These are phyloP conservation scores for Larix sibirica DNA, from an alignment of 83 land plant species.

Conservation along the genomic window DNA sequence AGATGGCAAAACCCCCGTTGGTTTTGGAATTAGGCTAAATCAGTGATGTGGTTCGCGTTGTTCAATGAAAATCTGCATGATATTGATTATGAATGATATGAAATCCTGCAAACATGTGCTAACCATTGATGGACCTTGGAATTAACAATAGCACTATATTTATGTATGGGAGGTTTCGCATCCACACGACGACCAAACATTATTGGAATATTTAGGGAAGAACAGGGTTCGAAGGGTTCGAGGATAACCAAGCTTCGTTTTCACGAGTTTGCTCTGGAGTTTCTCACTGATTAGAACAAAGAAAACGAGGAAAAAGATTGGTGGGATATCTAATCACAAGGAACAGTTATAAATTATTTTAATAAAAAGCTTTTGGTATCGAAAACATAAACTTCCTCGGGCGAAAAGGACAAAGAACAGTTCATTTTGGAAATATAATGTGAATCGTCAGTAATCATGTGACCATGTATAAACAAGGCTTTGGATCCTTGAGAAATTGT, in stretches of 20 bases:
- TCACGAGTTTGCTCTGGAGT: neutral
- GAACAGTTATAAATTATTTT: neutral
- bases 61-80: neutral
- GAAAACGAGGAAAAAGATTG: neutral
- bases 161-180: too few species aligned
- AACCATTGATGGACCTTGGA: neutral
- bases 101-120: too few species aligned
- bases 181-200: neutral
- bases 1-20: too few species aligned
- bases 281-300: too few species aligned
- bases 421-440: neutral
- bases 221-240: neutral
- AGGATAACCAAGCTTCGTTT: neutral
- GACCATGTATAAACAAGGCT: neutral
- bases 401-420: too few species aligned
- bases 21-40: neutral
- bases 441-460: neutral
- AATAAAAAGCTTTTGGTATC: neutral
- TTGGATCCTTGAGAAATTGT: neutral
- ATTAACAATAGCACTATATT: neutral
- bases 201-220: conserved; percentile 1
- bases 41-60: neutral
- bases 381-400: neutral
- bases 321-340: neutral
- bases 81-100: too few species aligned